Evolutionary conservation across 208 protist species (phyloP).

Genomic region (Naegleria fowleri): DNA sequence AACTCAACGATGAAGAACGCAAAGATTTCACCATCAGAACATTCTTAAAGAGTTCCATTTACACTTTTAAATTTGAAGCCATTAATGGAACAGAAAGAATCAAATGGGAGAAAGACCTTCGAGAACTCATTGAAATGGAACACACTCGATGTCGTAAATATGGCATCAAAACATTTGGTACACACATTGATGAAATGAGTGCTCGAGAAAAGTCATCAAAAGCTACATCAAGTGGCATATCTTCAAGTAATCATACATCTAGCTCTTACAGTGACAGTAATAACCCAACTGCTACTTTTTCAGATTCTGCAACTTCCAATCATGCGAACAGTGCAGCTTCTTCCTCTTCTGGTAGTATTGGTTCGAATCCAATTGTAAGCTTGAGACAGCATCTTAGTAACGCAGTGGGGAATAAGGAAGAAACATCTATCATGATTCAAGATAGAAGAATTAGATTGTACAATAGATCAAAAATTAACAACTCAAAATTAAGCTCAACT

Average conservation of each 20-base stretch:
- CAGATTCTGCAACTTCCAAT: neutral
- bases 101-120: neutral
- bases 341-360: neutral
- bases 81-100: neutral
- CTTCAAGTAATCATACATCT: neutral
- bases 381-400: neutral
- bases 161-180: neutral
- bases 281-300: neutral
- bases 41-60: neutral
- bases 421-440: neutral
- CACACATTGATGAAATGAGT: neutral
- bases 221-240: neutral
- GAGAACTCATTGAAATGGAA: neutral
- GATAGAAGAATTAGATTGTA: neutral
- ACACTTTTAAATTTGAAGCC: neutral
- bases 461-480: neutral
- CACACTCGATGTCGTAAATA: neutral
- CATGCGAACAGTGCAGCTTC: too few relatives aligned
- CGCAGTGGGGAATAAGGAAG: neutral
- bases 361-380: neutral
- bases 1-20: neutral
- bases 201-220: neutral
- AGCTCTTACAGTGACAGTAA: neutral
- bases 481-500: neutral
- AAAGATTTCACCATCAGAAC: neutral